These are phyloP conservation scores for Clausena lansium DNA, from an alignment of 345 rosid species.

Conservation along the genomic window DNA sequence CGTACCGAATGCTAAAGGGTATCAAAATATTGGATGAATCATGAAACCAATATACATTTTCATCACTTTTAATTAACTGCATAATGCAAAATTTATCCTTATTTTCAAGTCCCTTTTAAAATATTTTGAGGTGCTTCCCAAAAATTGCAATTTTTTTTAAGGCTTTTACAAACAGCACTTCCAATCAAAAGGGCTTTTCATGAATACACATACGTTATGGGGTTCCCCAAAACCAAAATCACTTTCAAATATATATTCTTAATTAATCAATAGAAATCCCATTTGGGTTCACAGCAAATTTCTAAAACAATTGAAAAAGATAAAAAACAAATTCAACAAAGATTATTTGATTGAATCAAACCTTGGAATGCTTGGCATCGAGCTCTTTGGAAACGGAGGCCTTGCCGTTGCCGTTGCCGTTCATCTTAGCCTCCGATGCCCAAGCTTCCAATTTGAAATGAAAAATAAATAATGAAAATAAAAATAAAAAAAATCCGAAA, in stretches of 20 bases:
- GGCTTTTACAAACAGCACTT: neutral
- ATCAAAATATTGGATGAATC: neutral
- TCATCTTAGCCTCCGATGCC: constrained; percentile 37
- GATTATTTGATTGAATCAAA: constrained; percentile 4
- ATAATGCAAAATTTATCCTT: neutral
- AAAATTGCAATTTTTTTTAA: too few relatives aligned
- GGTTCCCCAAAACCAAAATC: neutral
- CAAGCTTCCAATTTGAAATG: neutral
- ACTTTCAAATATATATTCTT: neutral
- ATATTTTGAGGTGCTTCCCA: neutral
- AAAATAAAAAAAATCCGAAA: neutral
- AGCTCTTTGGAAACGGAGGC: constrained; percentile 78
- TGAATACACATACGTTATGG: too few relatives aligned
- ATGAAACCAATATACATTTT: neutral
- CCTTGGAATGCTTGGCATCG: constrained; percentile 74
- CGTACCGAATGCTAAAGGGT: neutral
- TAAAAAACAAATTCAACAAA: neutral
- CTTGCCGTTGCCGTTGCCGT: constrained; percentile 40
- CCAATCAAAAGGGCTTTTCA: neutral
- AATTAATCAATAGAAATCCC: neutral
- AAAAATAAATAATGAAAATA: neutral
- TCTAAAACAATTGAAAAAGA: neutral
- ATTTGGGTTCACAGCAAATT: neutral
- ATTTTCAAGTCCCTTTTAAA: too few relatives aligned
- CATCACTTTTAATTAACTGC: neutral